These are phyloP conservation scores for Coemansia asiatica DNA, from an alignment of 192 early-diverging fungal genomes.

Conservation along the genomic window DNA sequence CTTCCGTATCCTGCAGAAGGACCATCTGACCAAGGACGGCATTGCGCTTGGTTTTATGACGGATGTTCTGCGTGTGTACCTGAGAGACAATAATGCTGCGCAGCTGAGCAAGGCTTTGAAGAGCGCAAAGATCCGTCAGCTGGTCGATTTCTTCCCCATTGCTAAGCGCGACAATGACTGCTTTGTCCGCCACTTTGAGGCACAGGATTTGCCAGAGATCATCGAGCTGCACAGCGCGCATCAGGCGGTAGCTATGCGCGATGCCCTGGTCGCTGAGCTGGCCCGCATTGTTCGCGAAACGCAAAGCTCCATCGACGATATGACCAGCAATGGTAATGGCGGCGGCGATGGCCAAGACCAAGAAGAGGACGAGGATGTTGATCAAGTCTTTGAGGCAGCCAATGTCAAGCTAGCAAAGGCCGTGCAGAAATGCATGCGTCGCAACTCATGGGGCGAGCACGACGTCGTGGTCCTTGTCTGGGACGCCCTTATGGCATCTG, in stretches of 20 bases:
- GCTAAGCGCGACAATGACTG: constrained; percentile 87
- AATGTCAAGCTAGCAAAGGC: constrained; percentile 30
- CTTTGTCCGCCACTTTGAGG: constrained; percentile 89
- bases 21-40: constrained; percentile 93
- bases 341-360: constrained; percentile 22
- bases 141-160: constrained; percentile 90
- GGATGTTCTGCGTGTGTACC: constrained; percentile 74
- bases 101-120: constrained; percentile 72
- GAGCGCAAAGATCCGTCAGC: constrained; percentile 65
- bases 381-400: constrained; percentile 10
- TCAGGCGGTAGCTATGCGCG: constrained; percentile 67
- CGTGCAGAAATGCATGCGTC: constrained; percentile 30
- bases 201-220: constrained; percentile 85
- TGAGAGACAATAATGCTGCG: constrained; percentile 73
- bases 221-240: constrained; percentile 78
- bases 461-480: constrained; percentile 78
- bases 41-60: constrained; percentile 82
- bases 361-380: constrained; percentile 11
- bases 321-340: constrained; percentile 5
- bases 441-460: constrained; percentile 68
- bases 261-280: constrained; percentile 61
- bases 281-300: constrained; percentile 62
- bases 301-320: not conserved
- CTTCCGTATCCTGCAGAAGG: constrained; percentile 79
- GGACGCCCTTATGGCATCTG: constrained; percentile 75